Percentiles rank a stretch among this genome's conserved stretches.
Conservation (phyloP, 1,139 yeast species). For the Yamadazyma oceani region DNA sequence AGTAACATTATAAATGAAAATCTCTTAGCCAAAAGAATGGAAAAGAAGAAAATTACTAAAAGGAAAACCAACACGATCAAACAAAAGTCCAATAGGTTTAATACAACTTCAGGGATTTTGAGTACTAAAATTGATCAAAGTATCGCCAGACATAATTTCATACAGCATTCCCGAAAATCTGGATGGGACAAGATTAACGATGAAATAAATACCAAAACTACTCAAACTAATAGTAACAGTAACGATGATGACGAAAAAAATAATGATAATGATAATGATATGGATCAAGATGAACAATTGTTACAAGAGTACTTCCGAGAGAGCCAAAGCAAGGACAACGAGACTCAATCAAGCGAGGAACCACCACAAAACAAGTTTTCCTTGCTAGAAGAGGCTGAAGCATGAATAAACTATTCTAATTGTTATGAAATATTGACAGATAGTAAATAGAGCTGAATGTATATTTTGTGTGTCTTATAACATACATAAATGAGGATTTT, state of each 20-base stretch:
- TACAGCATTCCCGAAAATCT: conserved; percentile 61
- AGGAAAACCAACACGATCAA: conserved; percentile 36
- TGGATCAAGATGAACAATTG: conserved; percentile 27
- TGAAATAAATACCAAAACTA: conserved; percentile 5
- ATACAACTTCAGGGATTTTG: conserved; percentile 55
- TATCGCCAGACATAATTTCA: conserved; percentile 59
- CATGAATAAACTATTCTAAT: too few species aligned
- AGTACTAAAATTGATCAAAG: conserved; percentile 64
- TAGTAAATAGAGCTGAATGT: not conserved
- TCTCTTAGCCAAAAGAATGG: conserved; percentile 56
- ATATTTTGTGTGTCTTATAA: not conserved
- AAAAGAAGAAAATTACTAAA: conserved; percentile 33
- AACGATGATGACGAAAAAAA: conserved; percentile 32
- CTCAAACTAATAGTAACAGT: conserved; percentile 8
- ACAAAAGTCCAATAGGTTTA: conserved; percentile 47
- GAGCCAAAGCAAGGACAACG: conserved; percentile 19
- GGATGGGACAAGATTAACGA: conserved; percentile 72
- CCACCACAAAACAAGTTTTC: conserved; percentile 40
- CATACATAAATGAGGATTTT: conserved; percentile 45
- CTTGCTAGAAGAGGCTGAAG: conserved; percentile 52
- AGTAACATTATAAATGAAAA: conserved; percentile 69
- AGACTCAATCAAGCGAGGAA: conserved; percentile 18
- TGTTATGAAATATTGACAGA: too few species aligned
- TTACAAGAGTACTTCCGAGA: conserved; percentile 7
- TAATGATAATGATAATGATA: conserved; percentile 37